Conservation (phyloP, 192 early-diverging fungal genomes). For the Rhizophagus sp. region DNA sequence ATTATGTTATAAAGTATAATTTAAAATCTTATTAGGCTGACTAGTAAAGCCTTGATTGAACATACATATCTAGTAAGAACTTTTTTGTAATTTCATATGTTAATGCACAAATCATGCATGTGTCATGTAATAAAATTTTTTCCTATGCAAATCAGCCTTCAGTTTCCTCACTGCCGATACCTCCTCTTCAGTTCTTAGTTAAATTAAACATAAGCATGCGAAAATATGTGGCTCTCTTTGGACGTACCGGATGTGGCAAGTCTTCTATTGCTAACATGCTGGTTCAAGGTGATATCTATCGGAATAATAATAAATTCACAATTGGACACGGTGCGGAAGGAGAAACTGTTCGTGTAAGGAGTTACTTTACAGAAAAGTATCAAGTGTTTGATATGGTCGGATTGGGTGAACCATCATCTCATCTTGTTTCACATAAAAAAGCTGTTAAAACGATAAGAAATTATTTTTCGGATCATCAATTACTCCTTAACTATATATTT, state of each 20-base stretch:
- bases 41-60: too few species aligned
- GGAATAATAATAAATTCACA: not conserved
- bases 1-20: too few species aligned
- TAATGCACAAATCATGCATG: too few species aligned
- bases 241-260: slow-evolving; percentile 28
- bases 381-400: slow-evolving; percentile 30
- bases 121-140: too few species aligned
- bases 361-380: slow-evolving; percentile 18
- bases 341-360: slow-evolving; percentile 5
- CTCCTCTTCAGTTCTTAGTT: not conserved
- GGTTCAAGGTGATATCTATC: slow-evolving; percentile 20
- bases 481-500: slow-evolving; percentile 14
- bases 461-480: not conserved
- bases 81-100: too few species aligned
- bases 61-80: too few species aligned
- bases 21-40: too few species aligned
- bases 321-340: not conserved
- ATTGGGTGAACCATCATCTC: slow-evolving; percentile 12
- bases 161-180: too few species aligned
- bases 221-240: not conserved
- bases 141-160: too few species aligned
- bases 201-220: too few species aligned
- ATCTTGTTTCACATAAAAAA: not conserved
- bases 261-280: slow-evolving; percentile 33
- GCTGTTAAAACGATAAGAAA: not conserved